Evolutionary conservation across 2,329 filamentous ascomycete genomes (phyloP), one percentile per base, ranked within the genome.

Genomic region (Penicillium sp.): DNA sequence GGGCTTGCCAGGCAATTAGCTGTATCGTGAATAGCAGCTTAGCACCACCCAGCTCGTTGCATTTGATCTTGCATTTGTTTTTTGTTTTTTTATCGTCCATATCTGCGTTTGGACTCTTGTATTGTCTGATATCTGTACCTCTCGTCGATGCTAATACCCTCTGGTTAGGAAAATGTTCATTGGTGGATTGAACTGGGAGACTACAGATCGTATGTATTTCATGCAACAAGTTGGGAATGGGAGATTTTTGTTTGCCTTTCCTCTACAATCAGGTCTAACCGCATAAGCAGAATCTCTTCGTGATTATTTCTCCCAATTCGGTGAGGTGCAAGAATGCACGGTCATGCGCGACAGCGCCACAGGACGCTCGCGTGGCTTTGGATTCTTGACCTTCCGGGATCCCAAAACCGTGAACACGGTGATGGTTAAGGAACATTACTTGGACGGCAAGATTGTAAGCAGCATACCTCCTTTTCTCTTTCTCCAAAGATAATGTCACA

Each of bases 341-440:
- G 94, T 99, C n/a, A 99, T 99, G 94, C 86, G 94, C 62, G 94
- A 99, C 75, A 92, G 92, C 58, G 89, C 90, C 46, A 96, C 92
- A 9, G 94, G 94, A 39, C 87, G 94, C 59, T 97, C 94, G 26
- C 87, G 94, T 75, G 94, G 94, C 21, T 99, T 99, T 67, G 94
- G 94, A 26, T 99, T 99, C 77, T 81, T 99, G 58, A 99, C 94
- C 0, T 99, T 99, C 81, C 95, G 91, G 72, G 94, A 99, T 70
- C 89, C 94, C 44, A 96, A 96, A 79, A 96, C 91, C 3, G 94
- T 99, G 63, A 99, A 99, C 72, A 96, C 92, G 63, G 94, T 99
- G 61, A 99, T 99, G 94, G 94, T 99, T 59, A 99, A 99, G 77
- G 94, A 99, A 73, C 94, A 99, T 74, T 96, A 93, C 66, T 83